phyloP scores from a whole-genome alignment of 768 basidiomycete genomes.

The Termitomyces eurrhizus region DNA sequence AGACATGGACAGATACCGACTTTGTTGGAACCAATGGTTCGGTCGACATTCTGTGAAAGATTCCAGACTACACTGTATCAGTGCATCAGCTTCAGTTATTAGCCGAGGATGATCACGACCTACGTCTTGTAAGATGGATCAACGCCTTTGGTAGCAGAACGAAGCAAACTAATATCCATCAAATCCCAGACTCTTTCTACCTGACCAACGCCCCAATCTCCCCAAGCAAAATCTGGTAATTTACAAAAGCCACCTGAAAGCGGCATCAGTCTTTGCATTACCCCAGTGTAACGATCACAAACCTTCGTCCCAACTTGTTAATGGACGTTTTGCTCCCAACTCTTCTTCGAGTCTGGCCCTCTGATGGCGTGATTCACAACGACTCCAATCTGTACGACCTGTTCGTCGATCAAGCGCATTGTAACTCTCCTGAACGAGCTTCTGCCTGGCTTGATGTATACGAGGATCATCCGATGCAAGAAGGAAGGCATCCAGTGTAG shows the following conservation, averaged over 20 bases:
- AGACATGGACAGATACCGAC: constrained; percentile 89
- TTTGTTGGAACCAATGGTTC: constrained; percentile 77
- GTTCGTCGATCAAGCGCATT: constrained; percentile 61
- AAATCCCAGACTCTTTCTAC: constrained; percentile 95
- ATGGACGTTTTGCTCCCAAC: constrained; percentile 77
- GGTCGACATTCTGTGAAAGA: constrained; percentile 93
- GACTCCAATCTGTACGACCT: constrained; percentile 84
- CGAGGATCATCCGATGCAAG: constrained; percentile 88
- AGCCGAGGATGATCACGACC: constrained; percentile 24
- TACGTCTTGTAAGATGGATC: constrained; percentile 91
- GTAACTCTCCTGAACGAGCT: constrained; percentile 68
- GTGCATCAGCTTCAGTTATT: constrained; percentile 8
- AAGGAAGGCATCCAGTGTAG: constrained; percentile 89
- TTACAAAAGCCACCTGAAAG: constrained; percentile 73
- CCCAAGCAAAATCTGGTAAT: constrained; percentile 87
- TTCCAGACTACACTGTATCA: constrained; percentile 82
- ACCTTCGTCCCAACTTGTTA: constrained; percentile 95
- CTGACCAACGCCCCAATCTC: constrained; percentile 89
- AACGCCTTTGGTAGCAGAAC: constrained; percentile 73
- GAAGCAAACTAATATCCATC: constrained; percentile 87
- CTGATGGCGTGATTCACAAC: constrained; percentile 91
- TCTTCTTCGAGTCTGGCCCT: constrained; percentile 80
- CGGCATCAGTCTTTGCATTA: background rate
- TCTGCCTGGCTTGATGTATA: constrained; percentile 84
- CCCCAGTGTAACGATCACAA: constrained; percentile 15